phyloP scores from a whole-genome alignment of 2,329 filamentous ascomycete species.

The Fusarium oligoseptatum region DNA sequence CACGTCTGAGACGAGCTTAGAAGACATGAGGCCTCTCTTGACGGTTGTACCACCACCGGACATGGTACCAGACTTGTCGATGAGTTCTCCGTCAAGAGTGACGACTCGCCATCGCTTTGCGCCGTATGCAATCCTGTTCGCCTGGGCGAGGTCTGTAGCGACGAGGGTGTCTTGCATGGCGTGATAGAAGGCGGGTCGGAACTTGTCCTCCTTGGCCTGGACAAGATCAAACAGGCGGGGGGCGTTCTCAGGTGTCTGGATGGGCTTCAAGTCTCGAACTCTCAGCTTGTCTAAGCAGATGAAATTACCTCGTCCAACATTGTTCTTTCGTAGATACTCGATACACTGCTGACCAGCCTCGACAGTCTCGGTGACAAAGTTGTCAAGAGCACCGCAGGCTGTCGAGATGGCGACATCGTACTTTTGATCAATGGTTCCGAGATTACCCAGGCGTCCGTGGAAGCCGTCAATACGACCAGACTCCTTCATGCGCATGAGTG shows the following conservation, averaged over 20 bases:
- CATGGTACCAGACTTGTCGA: conserved; percentile 99
- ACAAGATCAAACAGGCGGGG: conserved; percentile 94
- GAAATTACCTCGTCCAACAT: conserved; percentile 95
- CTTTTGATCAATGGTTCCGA: conserved; percentile 91
- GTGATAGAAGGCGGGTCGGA: conserved; percentile 93
- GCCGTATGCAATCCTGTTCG: conserved; percentile 96
- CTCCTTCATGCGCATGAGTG: conserved; percentile 93
- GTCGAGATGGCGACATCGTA: conserved; percentile 99
- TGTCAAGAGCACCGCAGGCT: conserved; percentile 90
- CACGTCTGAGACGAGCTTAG: conserved; percentile 89
- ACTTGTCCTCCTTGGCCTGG: conserved; percentile 87
- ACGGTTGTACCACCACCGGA: conserved; percentile 94
- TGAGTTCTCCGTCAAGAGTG: conserved; percentile 93
- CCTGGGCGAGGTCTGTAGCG: conserved; percentile 91
- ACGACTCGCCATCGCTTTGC: conserved; percentile 96
- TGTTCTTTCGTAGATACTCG: conserved; percentile 96
- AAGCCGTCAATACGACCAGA: conserved; percentile 98
- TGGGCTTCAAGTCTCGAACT: conserved; percentile 79
- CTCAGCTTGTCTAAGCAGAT: conserved; percentile 93
- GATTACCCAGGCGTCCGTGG: conserved; percentile 92
- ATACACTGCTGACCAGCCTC: conserved; percentile 98
- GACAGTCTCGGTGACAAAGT: conserved; percentile 96
- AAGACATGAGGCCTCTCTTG: conserved; percentile 95
- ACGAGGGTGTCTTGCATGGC: conserved; percentile 96
- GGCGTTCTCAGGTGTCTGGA: conserved; percentile 91